Percentiles rank a stretch among this genome's conserved stretches.
Evolutionary conservation across 2,329 filamentous ascomycete genomes (phyloP).

Genomic region (Lasiodiplodia gonubiensis): DNA sequence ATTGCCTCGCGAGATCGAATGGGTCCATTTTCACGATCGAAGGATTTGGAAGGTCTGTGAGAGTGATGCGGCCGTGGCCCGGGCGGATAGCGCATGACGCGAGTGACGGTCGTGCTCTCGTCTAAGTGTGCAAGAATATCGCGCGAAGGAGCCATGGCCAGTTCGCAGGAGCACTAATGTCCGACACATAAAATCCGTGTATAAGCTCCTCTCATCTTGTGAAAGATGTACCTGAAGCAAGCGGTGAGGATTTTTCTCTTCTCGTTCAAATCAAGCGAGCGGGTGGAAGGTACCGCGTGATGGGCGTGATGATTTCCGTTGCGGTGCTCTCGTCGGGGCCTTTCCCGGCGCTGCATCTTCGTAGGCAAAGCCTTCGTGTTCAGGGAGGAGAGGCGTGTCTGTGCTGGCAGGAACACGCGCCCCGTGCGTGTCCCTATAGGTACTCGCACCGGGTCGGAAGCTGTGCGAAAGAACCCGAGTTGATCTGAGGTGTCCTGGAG

Average conservation of each 20-base stretch:
- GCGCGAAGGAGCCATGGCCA: constrained; percentile 10
- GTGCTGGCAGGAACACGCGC: constrained; percentile 16
- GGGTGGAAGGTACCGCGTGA: constrained; percentile 19
- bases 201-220: constrained; percentile 26
- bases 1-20: constrained; percentile 14
- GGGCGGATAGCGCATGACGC: constrained; percentile 17
- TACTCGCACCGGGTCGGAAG: constrained; percentile 9
- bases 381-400: constrained; percentile 5
- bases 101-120: constrained; percentile 19
- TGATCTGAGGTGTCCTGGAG: constrained; percentile 14
- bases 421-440: constrained; percentile 14
- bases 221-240: constrained; percentile 24
- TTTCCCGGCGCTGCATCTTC: neutral
- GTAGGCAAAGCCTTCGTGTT: constrained; percentile 17
- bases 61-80: constrained; percentile 8
- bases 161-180: constrained; percentile 18
- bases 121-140: constrained; percentile 11
- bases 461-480: neutral
- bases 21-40: constrained; percentile 4
- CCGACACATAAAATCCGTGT: constrained; percentile 15
- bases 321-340: no score
- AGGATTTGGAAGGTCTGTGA: constrained; percentile 19
- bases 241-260: constrained; percentile 11
- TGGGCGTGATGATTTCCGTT: no score
- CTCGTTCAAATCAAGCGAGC: constrained; percentile 2